phyloP scores from a whole-genome alignment of 2,329 filamentous ascomycete species.

The Phoma sp. region DNA sequence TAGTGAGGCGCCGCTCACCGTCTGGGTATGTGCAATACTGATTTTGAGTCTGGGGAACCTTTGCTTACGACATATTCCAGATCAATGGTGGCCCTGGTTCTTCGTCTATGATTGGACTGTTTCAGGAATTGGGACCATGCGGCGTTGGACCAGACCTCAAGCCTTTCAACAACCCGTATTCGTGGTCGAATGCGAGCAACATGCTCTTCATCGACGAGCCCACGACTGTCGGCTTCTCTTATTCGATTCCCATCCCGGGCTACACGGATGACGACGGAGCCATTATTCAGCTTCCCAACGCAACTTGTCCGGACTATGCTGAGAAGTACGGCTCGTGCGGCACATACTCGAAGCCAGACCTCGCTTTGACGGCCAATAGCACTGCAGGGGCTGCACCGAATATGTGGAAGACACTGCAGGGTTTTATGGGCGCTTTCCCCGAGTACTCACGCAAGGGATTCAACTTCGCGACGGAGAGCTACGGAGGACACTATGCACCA shows the following conservation, averaged over 20 bases:
- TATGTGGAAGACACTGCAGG: conserved; percentile 67
- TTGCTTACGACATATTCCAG: not conserved
- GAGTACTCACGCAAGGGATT: conserved; percentile 55
- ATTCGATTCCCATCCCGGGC: conserved; percentile 54
- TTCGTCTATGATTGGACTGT: conserved; percentile 63
- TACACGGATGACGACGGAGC: conserved; percentile 44
- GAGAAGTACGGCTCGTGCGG: conserved; percentile 55
- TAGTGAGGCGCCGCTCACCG: conserved; percentile 60
- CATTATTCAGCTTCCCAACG: conserved; percentile 55
- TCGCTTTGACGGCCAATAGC: conserved; percentile 59
- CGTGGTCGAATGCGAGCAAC: conserved; percentile 69
- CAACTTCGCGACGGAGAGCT: conserved; percentile 63
- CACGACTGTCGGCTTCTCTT: conserved; percentile 65
- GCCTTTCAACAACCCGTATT: conserved; percentile 66
- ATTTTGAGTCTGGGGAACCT: too few relatives aligned
- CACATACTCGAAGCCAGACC: conserved; percentile 61
- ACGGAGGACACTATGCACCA: conserved; percentile 65
- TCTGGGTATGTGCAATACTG: conserved; percentile 52
- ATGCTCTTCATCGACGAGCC: conserved; percentile 76
- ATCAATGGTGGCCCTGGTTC: conserved; percentile 64
- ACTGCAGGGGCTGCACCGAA: conserved; percentile 62
- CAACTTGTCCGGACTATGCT: conserved; percentile 60
- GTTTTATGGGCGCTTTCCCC: conserved; percentile 68
- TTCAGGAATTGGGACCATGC: conserved; percentile 62
- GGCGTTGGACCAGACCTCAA: conserved; percentile 53